Evolutionary conservation across 768 basidiomycete species (phyloP).

Genomic region (Strobilomyces dryophilus): DNA sequence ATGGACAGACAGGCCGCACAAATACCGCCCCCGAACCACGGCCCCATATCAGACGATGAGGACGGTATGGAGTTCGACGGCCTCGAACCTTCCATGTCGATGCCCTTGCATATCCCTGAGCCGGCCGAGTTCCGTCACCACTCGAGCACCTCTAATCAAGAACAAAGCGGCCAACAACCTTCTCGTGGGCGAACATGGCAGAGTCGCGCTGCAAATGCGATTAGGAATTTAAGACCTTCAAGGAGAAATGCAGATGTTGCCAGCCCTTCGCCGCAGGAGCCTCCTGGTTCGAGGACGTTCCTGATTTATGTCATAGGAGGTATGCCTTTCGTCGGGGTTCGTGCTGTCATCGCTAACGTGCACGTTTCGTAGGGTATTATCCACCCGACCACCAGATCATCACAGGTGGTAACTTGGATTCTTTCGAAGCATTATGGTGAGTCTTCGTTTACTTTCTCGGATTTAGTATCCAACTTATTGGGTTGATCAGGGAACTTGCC

Average conservation of each 20-base stretch:
- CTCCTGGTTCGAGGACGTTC: conserved; percentile 53
- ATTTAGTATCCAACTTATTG: not conserved
- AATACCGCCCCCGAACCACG: conserved; percentile 13
- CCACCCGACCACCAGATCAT: conserved; percentile 87
- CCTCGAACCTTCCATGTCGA: conserved; percentile 21
- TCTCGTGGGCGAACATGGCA: conserved; percentile 48
- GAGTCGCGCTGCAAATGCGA: conserved; percentile 57
- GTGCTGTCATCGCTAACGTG: conserved; percentile 1
- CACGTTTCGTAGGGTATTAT: conserved; percentile 66
- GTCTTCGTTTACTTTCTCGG: conserved; percentile 23
- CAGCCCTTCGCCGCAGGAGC: conserved; percentile 20
- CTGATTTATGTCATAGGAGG: conserved; percentile 89
- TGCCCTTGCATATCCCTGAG: conserved; percentile 27
- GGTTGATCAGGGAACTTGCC: conserved; percentile 60
- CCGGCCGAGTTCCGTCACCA: conserved; percentile 20
- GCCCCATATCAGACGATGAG: conserved; percentile 18
- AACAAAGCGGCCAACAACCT: conserved; percentile 15
- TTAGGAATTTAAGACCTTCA: conserved; percentile 51
- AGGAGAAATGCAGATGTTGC: conserved; percentile 20
- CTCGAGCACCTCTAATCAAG: conserved; percentile 8
- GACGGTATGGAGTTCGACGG: conserved; percentile 26
- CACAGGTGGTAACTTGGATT: conserved; percentile 72
- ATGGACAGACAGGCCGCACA: conserved; percentile 35
- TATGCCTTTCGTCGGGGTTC: conserved; percentile 24
- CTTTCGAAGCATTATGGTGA: conserved; percentile 75